Conservation (phyloP, 306 rosid genomes). For the Malus fusca region DNA sequence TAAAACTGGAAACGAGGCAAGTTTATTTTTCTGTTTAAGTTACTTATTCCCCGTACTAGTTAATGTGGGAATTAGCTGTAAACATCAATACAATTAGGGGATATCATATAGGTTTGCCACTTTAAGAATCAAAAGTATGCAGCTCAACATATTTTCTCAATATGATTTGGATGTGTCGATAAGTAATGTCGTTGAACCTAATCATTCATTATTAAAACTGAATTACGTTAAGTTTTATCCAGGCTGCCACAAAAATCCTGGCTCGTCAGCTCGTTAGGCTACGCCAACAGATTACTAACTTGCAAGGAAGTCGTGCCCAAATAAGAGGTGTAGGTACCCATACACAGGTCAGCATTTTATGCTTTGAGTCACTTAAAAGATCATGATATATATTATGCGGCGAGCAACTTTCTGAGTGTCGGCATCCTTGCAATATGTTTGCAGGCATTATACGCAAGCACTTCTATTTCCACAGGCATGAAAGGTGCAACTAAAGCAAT, state of each 20-base stretch:
- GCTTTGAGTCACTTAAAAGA: background rate
- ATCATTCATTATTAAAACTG: background rate
- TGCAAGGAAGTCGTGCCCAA: constrained; percentile 98
- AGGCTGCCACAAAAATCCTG: constrained; percentile 88
- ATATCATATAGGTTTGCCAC: background rate
- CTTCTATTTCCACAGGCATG: constrained; percentile 94
- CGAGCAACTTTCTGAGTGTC: background rate
- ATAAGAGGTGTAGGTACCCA: constrained; percentile 95
- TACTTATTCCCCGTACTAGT: background rate
- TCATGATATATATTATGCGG: background rate
- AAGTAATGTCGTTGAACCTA: background rate
- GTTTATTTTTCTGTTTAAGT: constrained; percentile 5
- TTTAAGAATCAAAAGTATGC: background rate
- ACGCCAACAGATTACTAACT: constrained; percentile 92
- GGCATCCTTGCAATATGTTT: constrained; percentile 3
- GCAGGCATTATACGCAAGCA: constrained; percentile 89
- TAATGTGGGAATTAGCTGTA: background rate
- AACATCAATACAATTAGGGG: background rate
- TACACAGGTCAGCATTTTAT: constrained; percentile 56
- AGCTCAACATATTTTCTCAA: background rate
- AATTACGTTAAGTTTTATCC: background rate
- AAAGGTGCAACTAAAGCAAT: constrained; percentile 98
- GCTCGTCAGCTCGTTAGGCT: constrained; percentile 95
- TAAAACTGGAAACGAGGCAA: constrained; percentile 92
- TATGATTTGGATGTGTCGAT: background rate